A percentile compares a stretch with the other conserved stretches of the same genome.
phyloP scores from a whole-genome alignment of 148 eudicot genomes.

The Camellia granthamiana region DNA sequence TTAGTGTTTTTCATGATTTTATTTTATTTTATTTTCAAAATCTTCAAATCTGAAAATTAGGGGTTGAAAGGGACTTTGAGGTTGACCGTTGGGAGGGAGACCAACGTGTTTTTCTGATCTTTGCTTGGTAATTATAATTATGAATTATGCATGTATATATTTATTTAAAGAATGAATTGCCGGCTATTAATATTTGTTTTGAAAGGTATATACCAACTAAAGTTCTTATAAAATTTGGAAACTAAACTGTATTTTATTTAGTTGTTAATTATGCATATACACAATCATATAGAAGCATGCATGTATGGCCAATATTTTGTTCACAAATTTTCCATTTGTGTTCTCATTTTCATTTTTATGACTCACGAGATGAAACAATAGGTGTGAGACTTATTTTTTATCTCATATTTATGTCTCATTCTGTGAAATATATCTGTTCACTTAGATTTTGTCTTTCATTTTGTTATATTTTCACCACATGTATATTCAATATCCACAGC shows the following conservation, averaged over 20 bases:
- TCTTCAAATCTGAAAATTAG: too few relatives aligned
- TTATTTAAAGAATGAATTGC: not conserved
- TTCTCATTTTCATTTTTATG: not conserved
- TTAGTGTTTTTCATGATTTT: not conserved
- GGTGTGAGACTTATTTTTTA: too few relatives aligned
- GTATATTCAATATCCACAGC: too few relatives aligned
- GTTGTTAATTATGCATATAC: not conserved
- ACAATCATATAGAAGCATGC: too few relatives aligned
- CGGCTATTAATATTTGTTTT: not conserved
- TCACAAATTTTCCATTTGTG: too few relatives aligned
- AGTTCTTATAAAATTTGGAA: not conserved
- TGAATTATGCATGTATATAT: not conserved
- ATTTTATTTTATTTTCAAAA: too few relatives aligned
- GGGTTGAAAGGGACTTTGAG: slow-evolving; percentile 10
- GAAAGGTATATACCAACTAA: slow-evolving; percentile 2
- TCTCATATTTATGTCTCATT: too few relatives aligned
- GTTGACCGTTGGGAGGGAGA: not conserved
- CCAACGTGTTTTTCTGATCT: not conserved
- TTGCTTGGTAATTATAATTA: not conserved
- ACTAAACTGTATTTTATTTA: not conserved
- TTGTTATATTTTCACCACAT: too few relatives aligned
- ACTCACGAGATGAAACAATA: too few relatives aligned
- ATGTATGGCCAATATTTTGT: too few relatives aligned
- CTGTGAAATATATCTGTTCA: too few relatives aligned
- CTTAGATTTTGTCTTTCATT: too few relatives aligned